A percentile compares a stretch with the other conserved stretches of the same genome.
These are phyloP conservation scores for Fusarium subtropicale DNA, from an alignment of 2,329 filamentous ascomycete species.

Conservation along the genomic window DNA sequence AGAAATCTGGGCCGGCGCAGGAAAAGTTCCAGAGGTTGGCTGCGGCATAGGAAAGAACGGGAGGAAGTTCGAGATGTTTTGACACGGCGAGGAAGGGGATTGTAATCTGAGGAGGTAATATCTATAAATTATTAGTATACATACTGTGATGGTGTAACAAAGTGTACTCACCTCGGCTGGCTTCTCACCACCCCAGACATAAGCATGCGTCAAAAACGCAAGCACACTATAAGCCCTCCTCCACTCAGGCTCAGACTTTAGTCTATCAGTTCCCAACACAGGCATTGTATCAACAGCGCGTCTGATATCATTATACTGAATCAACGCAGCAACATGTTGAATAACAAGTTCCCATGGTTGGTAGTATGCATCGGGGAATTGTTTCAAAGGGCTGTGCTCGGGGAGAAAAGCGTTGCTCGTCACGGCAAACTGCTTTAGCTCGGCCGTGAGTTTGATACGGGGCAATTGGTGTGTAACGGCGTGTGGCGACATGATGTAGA, in stretches of 20 bases:
- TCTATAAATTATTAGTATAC: conserved; percentile 52
- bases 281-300: conserved; percentile 73
- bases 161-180: conserved; percentile 72
- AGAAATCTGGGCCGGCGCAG: conserved; percentile 65
- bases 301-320: conserved; percentile 71
- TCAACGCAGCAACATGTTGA: conserved; percentile 72
- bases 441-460: conserved; percentile 35
- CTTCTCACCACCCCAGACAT: conserved; percentile 86
- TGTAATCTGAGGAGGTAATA: conserved; percentile 79
- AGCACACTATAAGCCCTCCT: conserved; percentile 83
- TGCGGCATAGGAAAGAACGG: conserved; percentile 90
- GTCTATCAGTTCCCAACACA: conserved; percentile 72
- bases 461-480: conserved; percentile 47
- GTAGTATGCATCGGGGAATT: conserved; percentile 78
- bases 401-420: conserved; percentile 81
- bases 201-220: conserved; percentile 83
- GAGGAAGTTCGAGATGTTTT: conserved; percentile 80
- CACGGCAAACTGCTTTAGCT: conserved; percentile 54
- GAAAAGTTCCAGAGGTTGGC: conserved; percentile 92
- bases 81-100: conserved; percentile 81
- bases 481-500: conserved; percentile 57
- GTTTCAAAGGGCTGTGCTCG: conserved; percentile 71
- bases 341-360: conserved; percentile 81
- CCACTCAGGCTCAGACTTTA: conserved; percentile 79
- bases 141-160: rapidly evolving